Base-by-base conservation (phyloP, 495 filamentous ascomycete genomes). In the Trichoderma virens region DNA sequence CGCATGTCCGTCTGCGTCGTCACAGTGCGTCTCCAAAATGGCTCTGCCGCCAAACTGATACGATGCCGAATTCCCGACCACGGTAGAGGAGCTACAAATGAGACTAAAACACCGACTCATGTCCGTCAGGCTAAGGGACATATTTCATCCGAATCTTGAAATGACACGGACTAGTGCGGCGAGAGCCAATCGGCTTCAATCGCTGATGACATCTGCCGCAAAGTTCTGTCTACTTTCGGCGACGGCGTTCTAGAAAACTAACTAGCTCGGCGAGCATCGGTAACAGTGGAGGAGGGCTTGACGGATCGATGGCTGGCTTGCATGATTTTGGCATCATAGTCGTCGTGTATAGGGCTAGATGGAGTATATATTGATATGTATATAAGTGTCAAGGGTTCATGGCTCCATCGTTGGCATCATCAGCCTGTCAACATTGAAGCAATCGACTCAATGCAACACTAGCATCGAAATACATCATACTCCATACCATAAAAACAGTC, bases 1-100 rank as follows among this genome's bases (percentile, higher is more conserved):
- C 51, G 51, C 51, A 56, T 28, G 9, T 56, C 51, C 51, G 51
- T 30, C 51, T 56, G 51, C 51, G 51, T n/a, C 20, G 25, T 56
- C 25, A 56, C 51, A 56, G 51, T 56, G 51, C 25, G 51, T 6
- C 2, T 27, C 20, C 5, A 11, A 56, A 56, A 47, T 20, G 43
- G 43, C 38, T 41, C 38, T 41, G 38, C 11, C 38, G 38, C 13
- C 8, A 13, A 39, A 16, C 14, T 2, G n/a, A 16, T 51, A n/a
- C 27, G 11, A 56, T 16, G 5, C 51, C 51, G 51, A 56, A 56
- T 28, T 30, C 18, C 51, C 51, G 51, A 56, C 4, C 23, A 13
- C 51, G 6, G 51, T 56, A 25, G 51, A 16, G 23, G n/a, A 16
- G 23, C 45, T 51, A n/a, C 23, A n/a, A n/a, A n/a, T n/a, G 45